Base-by-base conservation (phyloP, 176 grass and related monocot genomes). In the Triticum turgidum region DNA sequence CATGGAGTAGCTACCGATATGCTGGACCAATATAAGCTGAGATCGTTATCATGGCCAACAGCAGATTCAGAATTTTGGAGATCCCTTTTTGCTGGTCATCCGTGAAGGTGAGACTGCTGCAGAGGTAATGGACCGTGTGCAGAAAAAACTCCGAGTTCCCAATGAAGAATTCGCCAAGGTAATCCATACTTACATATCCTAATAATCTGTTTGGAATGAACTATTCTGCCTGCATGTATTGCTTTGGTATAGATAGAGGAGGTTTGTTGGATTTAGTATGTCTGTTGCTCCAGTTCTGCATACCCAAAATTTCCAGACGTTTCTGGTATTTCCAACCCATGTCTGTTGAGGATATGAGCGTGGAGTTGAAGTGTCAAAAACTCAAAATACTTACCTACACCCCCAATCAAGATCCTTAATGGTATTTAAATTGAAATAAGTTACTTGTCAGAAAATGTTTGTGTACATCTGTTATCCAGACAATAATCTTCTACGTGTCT, bases 151-250 rank as follows among this genome's bases (percentile, higher is more conserved):
- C 20, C 83, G 75, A 62, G 86, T 94, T 82, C 63, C 85, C 20
- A 89, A 91, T 72, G 94, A 97, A 37, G 91, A 93, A 24, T 97
- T 94, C 34, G 78, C 94, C 41, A 97, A 94, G 94, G 94, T 97
- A 87, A 70, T 80, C 22, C 37, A 81, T 88, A 29, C 65, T 29
- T 78, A 59, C 65, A 6, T 80, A 41, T 27, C 22, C 5, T 79
- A 52, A 62, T n/a, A 70, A 61, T 61, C 18, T 24, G 37, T 88
- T 49, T 85, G 17, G 35, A 83, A 78, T 84, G n/a, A 29, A 76
- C 61, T 82, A 58, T 49, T 11, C 74, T 77, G 73, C 24, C 37
- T 81, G 37, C 63, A 20, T 64, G 15, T 22, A 20, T 79, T 21
- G 2, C 37, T 21, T 18, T 34, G 29, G 22, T 63, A 29, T 42